Evolutionary conservation across 306 rosid genomes (phyloP).

Genomic region (Glycyrrhiza uralensis): DNA sequence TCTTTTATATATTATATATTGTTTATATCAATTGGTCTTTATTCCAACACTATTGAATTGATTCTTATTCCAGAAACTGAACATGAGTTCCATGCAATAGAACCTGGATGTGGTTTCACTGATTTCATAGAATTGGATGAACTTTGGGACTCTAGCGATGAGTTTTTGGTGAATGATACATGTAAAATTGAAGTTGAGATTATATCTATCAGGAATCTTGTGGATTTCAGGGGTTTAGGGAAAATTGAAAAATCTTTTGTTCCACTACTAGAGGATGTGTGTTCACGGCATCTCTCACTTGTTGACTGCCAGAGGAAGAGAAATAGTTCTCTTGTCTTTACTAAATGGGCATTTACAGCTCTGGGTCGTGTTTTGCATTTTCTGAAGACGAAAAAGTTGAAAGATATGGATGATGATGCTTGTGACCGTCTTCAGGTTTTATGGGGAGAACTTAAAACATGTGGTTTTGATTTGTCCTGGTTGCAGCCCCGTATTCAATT

Average conservation of each 20-base stretch:
- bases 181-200: slow-evolving; percentile 57
- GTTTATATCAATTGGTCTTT: not conserved
- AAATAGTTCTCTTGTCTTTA: not conserved
- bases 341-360: slow-evolving; percentile 26
- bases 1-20: too few relatives aligned
- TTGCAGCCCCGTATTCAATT: slow-evolving; percentile 14
- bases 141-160: slow-evolving; percentile 35
- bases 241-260: not conserved
- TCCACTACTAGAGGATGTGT: slow-evolving; percentile 2
- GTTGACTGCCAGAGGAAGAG: not conserved
- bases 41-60: not conserved
- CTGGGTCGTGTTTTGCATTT: slow-evolving; percentile 28
- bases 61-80: slow-evolving; percentile 33
- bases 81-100: slow-evolving; percentile 37
- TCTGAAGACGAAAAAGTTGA: slow-evolving; percentile 9
- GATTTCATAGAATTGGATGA: slow-evolving; percentile 50
- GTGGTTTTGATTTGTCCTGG: slow-evolving; percentile 23
- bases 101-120: slow-evolving; percentile 52
- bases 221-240: not conserved
- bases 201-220: slow-evolving; percentile 17
- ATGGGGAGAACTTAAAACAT: slow-evolving; percentile 22
- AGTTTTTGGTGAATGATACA: slow-evolving; percentile 50
- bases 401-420: slow-evolving; percentile 7
- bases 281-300: not conserved
- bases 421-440: slow-evolving; percentile 6